phyloP scores from a whole-genome alignment of 805 yeast species.

The Candida namnaoensis region DNA sequence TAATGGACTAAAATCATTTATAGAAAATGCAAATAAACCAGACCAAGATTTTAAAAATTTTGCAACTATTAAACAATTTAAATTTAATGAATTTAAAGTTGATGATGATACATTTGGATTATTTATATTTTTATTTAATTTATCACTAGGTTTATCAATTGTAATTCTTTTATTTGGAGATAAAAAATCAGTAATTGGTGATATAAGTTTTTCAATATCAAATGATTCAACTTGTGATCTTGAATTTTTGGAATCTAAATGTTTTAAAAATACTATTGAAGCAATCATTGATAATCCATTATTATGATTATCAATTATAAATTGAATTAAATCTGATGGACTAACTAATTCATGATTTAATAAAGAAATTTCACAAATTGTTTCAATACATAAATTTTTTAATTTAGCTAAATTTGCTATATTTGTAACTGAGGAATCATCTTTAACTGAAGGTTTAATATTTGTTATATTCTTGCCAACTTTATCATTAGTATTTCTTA shows the following conservation, averaged over 20 bases:
- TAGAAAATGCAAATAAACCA: constrained; percentile 62
- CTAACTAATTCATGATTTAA: constrained; percentile 32
- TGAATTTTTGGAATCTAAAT: constrained; percentile 50
- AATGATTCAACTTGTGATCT: constrained; percentile 46
- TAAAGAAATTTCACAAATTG: constrained; percentile 41
- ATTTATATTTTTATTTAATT: constrained; percentile 46
- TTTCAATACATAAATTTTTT: constrained; percentile 40
- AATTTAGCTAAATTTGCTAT: constrained; percentile 18
- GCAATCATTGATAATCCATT: constrained; percentile 30
- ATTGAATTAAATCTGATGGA: constrained; percentile 32
- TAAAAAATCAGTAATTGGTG: constrained; percentile 64
- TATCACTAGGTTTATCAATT: constrained; percentile 39
- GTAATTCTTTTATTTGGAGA: constrained; percentile 13
- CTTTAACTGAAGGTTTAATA: too few relatives aligned
- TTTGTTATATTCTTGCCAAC: too few relatives aligned
- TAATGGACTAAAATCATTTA: constrained; percentile 46
- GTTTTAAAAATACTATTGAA: constrained; percentile 38
- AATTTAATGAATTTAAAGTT: too few relatives aligned
- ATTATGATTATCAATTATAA: constrained; percentile 45
- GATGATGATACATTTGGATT: too few relatives aligned
- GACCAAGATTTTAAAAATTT: constrained; percentile 62
- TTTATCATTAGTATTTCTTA: too few relatives aligned
- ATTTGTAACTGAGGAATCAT: too few relatives aligned
- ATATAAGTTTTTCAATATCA: constrained; percentile 53
- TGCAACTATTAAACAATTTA: constrained; percentile 35